Evolutionary conservation across 83 land plant genomes (phyloP).

Genomic region (Diphasiastrum complanatum): DNA sequence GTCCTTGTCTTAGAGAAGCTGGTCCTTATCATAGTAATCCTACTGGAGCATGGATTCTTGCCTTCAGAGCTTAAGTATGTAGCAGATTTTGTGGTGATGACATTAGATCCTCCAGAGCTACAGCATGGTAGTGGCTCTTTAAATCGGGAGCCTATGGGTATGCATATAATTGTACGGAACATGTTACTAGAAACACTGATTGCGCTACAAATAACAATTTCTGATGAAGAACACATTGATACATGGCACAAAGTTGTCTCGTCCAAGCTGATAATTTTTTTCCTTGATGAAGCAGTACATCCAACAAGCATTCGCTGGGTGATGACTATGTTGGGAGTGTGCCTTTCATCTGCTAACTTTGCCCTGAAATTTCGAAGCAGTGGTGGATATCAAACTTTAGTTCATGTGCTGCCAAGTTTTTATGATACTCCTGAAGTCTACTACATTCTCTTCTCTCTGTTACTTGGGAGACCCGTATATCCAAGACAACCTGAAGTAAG

Average conservation of each 20-base stretch:
- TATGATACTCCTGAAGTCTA: constrained; percentile 94
- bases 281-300: constrained; percentile 94
- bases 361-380: constrained; percentile 65
- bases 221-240: constrained; percentile 72
- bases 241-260: constrained; percentile 97
- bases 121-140: constrained; percentile 30
- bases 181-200: constrained; percentile 96
- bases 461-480: constrained; percentile 88
- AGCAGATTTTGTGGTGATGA: constrained; percentile 95
- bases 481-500: constrained; percentile 97
- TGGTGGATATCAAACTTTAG: constrained; percentile 76
- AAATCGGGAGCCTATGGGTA: constrained; percentile 72
- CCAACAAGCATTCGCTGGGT: constrained; percentile 97
- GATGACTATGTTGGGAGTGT: constrained; percentile 94
- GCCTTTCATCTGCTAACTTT: constrained; percentile 81
- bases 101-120: constrained; percentile 85
- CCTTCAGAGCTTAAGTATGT: constrained; percentile 77
- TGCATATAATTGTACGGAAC: constrained; percentile 95
- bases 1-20: constrained; percentile 82
- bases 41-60: constrained; percentile 89
- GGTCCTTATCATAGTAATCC: constrained; percentile 82
- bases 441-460: constrained; percentile 75
- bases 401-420: constrained; percentile 83
- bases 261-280: constrained; percentile 75
- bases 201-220: constrained; percentile 85